A percentile compares a stretch with the other conserved stretches of the same genome.
These are phyloP conservation scores for Schizothecium vesticola DNA, from an alignment of 495 filamentous ascomycete species.

Conservation along the genomic window DNA sequence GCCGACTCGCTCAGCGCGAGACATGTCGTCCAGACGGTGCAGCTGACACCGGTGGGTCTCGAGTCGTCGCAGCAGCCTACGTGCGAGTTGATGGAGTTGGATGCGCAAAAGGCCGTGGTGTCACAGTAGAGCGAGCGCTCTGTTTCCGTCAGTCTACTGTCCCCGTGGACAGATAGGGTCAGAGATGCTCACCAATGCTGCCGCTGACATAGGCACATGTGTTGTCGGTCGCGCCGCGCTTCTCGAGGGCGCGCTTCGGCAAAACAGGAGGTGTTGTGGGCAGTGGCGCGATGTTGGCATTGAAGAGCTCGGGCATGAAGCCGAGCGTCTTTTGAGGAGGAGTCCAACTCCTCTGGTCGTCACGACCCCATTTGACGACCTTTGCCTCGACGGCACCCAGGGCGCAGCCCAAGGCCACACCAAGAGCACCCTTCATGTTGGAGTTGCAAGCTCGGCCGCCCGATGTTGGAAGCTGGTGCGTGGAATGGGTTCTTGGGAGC, in stretches of 20 bases:
- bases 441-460: not conserved
- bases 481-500: not conserved
- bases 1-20: conserved; percentile 13
- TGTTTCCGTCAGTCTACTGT: not conserved
- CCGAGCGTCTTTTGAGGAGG: conserved; percentile 21
- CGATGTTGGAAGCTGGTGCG: not conserved
- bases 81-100: conserved; percentile 18
- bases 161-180: not conserved
- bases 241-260: not conserved
- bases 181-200: conserved; percentile 6
- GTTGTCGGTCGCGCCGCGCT: conserved; percentile 12
- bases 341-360: conserved; percentile 10
- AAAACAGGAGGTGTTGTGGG: conserved; percentile 6
- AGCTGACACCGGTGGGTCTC: not conserved
- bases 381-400: conserved; percentile 17
- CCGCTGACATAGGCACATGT: conserved; percentile 26
- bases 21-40: conserved; percentile 22
- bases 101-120: conserved; percentile 15
- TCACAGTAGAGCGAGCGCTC: conserved; percentile 20
- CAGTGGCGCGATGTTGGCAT: conserved; percentile 1
- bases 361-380: conserved; percentile 9
- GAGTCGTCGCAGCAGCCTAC: conserved; percentile 27
- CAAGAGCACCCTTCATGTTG: conserved; percentile 17
- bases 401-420: conserved; percentile 15
- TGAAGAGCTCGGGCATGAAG: conserved; percentile 18